Conservation (phyloP, 768 basidiomycete genomes). For the Galerina sulciceps region DNA sequence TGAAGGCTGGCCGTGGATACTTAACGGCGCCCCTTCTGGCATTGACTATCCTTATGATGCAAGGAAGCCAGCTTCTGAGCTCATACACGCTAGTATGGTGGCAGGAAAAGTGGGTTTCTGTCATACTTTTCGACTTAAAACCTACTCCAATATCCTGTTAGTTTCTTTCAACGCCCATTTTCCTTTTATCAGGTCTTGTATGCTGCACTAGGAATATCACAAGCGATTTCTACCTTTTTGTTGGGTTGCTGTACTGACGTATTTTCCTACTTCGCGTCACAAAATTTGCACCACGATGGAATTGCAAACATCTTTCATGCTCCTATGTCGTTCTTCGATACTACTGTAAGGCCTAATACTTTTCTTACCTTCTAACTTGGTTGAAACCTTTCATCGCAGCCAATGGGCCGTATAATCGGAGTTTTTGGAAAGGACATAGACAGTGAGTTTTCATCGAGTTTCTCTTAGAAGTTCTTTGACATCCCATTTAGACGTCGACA, state of each 20-base stretch:
- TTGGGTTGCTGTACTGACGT: constrained; percentile 61
- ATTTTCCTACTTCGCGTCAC: constrained; percentile 62
- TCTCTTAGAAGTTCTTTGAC: neutral
- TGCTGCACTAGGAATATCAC: constrained; percentile 60
- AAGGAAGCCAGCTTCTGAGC: constrained; percentile 62
- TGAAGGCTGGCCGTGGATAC: constrained; percentile 56
- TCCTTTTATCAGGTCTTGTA: constrained; percentile 71
- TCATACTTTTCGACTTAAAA: neutral
- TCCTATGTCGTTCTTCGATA: constrained; percentile 82
- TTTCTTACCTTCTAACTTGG: neutral
- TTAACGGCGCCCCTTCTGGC: constrained; percentile 56
- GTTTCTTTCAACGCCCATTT: constrained; percentile 50
- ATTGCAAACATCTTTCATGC: constrained; percentile 66
- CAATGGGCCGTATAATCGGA: constrained; percentile 62
- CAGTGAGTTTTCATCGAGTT: constrained; percentile 36
- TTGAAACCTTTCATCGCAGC: constrained; percentile 33
- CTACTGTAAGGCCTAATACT: constrained; percentile 42
- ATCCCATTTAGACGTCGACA: constrained; percentile 56
- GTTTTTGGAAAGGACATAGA: constrained; percentile 73
- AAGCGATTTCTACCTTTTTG: constrained; percentile 58
- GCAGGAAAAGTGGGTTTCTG: constrained; percentile 56
- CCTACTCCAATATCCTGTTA: constrained; percentile 19
- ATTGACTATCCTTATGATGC: constrained; percentile 58
- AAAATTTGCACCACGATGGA: constrained; percentile 62
- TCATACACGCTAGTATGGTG: constrained; percentile 76